These are phyloP conservation scores for Platismatia glauca DNA, from an alignment of 495 filamentous ascomycete genomes.

Conservation along the genomic window DNA sequence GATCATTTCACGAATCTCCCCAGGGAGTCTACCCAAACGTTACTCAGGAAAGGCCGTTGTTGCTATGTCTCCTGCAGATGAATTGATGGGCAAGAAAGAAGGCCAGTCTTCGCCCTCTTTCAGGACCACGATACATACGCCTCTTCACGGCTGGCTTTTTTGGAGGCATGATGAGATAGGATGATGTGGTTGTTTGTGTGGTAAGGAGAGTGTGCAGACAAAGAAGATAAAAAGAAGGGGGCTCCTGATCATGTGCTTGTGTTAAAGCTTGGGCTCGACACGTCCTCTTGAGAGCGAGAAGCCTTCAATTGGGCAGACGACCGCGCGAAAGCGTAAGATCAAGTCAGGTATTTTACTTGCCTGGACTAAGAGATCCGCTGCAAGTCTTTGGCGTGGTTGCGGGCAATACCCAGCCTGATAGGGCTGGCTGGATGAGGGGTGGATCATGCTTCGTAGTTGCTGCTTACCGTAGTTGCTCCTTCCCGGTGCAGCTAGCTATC, in stretches of 20 bases:
- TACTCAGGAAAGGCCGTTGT: neutral
- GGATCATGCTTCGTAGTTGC: no score
- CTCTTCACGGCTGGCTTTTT: neutral
- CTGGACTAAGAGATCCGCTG: neutral
- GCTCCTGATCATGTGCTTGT: neutral
- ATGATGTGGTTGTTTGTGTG: neutral
- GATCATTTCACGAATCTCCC: slow-evolving; percentile 12
- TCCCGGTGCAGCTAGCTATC: no score
- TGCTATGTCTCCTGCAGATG: neutral
- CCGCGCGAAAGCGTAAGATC: neutral
- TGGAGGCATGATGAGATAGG: neutral
- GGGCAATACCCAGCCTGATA: no score
- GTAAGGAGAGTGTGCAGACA: neutral
- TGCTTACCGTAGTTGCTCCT: no score
- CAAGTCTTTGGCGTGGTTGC: no score
- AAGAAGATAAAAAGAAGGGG: neutral
- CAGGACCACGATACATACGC: neutral
- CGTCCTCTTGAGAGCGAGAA: neutral
- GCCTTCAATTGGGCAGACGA: neutral
- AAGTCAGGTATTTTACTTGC: neutral
- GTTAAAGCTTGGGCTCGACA: neutral
- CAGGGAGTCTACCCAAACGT: neutral
- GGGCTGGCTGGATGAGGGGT: no score
- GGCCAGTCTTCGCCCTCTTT: neutral
- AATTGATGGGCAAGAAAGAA: neutral